Conservation (phyloP, 345 rosid genomes). For the Erodium maritimum region DNA sequence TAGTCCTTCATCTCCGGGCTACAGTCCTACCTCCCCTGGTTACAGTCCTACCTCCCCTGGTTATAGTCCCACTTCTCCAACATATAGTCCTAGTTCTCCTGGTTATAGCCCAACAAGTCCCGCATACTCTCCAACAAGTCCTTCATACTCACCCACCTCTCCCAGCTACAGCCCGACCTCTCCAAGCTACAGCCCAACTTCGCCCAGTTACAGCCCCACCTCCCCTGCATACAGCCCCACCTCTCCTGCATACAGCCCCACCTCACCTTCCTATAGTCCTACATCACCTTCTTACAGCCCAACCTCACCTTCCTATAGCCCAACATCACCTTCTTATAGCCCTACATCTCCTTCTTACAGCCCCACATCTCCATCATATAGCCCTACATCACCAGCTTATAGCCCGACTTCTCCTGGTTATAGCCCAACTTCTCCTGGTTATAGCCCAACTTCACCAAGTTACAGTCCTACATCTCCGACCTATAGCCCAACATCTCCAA, state of each 20-base stretch:
- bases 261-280: constrained; percentile 67
- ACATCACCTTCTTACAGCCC: constrained; percentile 70
- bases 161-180: constrained; percentile 78
- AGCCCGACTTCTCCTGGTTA: constrained; percentile 81
- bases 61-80: constrained; percentile 82
- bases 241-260: constrained; percentile 64
- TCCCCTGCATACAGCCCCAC: constrained; percentile 80
- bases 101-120: constrained; percentile 62
- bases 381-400: constrained; percentile 63
- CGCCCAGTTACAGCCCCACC: constrained; percentile 72
- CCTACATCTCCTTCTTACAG: constrained; percentile 82
- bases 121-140: constrained; percentile 37
- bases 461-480: constrained; percentile 74
- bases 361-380: constrained; percentile 77
- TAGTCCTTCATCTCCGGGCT: constrained; percentile 74
- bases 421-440: constrained; percentile 71
- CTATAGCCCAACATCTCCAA: constrained; percentile 45
- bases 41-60: constrained; percentile 85
- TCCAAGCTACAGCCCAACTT: constrained; percentile 69
- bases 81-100: constrained; percentile 79
- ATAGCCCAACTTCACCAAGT: constrained; percentile 76
- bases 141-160: constrained; percentile 48
- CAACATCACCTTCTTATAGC: constrained; percentile 70
- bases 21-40: constrained; percentile 76
- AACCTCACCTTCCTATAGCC: constrained; percentile 73